phyloP scores from a whole-genome alignment of 306 rosid genomes.

The Canavalia gladiata region DNA sequence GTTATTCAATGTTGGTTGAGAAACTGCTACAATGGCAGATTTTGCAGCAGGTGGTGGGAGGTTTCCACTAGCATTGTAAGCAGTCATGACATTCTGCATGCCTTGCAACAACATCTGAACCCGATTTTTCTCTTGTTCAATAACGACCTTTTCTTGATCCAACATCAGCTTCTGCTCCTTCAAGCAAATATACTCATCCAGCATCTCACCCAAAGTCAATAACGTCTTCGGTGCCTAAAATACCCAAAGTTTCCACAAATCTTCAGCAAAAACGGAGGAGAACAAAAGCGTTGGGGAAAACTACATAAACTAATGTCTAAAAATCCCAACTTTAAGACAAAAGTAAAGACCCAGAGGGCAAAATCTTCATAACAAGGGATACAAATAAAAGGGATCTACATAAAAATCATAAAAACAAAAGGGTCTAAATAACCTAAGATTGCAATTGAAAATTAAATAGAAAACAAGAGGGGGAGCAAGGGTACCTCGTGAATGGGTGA shows the following conservation, averaged over 20 bases:
- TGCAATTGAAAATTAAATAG: background rate
- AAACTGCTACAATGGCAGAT: conserved; percentile 42
- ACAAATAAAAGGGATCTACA: background rate
- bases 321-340: background rate
- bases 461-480: background rate
- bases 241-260: background rate
- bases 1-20: conserved; percentile 46
- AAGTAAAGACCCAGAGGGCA: background rate
- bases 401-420: too few species aligned
- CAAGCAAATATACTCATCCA: conserved; percentile 80
- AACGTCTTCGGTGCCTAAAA: conserved; percentile 76
- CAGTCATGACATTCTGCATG: conserved; percentile 75
- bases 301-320: background rate
- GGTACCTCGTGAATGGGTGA: conserved; percentile 77
- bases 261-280: background rate
- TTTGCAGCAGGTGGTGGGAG: conserved; percentile 44
- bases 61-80: conserved; percentile 71
- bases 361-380: background rate
- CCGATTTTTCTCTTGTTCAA: conserved; percentile 81
- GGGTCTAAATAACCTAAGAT: background rate
- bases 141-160: conserved; percentile 69
- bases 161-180: conserved; percentile 79
- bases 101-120: conserved; percentile 82
- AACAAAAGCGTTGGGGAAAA: background rate
- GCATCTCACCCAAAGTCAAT: conserved; percentile 71